Conservation (phyloP, 306 rosid genomes). For the Prunus persica region DNA sequence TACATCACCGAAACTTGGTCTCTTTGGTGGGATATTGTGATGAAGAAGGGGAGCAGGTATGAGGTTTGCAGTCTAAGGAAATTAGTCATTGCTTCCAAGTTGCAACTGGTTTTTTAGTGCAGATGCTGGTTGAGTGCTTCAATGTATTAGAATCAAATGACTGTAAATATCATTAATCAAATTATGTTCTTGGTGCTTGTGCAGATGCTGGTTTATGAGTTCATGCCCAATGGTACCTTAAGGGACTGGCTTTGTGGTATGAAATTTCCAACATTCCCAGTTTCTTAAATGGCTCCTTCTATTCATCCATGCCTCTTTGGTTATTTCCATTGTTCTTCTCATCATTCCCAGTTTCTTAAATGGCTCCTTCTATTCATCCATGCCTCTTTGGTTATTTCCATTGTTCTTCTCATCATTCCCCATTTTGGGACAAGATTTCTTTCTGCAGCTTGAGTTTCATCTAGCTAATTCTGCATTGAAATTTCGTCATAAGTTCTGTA, state of each 20-base stretch:
- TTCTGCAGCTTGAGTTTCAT: not conserved
- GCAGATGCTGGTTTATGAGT: constrained; percentile 94
- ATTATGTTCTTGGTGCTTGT: constrained; percentile 23
- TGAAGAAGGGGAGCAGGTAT: constrained; percentile 77
- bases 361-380: constrained; percentile 4
- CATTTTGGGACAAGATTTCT: not conserved
- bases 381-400: not conserved
- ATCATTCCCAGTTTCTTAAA: not conserved
- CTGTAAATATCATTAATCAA: not conserved
- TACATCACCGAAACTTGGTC: constrained; percentile 90
- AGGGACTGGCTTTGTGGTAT: constrained; percentile 83
- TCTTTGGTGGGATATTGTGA: constrained; percentile 74
- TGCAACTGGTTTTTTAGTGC: not conserved
- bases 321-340: not conserved
- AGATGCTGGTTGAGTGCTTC: not conserved
- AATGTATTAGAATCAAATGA: not conserved
- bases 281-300: not conserved
- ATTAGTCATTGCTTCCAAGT: not conserved
- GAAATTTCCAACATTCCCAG: not conserved
- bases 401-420: too few relatives aligned
- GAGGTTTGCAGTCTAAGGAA: not conserved
- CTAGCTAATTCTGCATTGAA: not conserved
- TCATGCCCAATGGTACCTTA: constrained; percentile 83
- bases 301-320: not conserved
- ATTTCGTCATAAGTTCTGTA: not conserved